Conservation (phyloP, 2,329 filamentous ascomycete species). For the Cladophialophora psammophila region DNA sequence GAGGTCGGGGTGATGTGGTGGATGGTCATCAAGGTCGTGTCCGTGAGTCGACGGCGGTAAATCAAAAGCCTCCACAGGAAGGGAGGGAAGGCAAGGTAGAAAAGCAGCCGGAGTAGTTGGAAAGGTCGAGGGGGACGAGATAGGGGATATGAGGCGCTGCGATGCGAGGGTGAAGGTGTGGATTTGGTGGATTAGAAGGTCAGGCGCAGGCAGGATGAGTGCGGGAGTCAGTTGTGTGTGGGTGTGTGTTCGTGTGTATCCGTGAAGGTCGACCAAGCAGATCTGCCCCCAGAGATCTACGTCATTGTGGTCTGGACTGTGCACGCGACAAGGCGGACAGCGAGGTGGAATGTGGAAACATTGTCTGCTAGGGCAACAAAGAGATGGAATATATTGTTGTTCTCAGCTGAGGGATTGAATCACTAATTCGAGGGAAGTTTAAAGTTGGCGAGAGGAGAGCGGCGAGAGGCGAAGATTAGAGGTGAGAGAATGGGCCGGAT, state of each 20-base stretch:
- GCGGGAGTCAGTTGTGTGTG: slow-evolving; percentile 4
- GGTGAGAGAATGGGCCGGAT: neutral
- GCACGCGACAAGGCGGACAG: slow-evolving; percentile 31
- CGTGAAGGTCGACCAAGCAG: neutral
- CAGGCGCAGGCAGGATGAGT: slow-evolving; percentile 19
- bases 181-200: slow-evolving; percentile 2
- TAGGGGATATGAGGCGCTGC: neutral
- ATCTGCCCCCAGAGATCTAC: slow-evolving; percentile 24
- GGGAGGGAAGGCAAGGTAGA: neutral
- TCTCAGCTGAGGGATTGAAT: slow-evolving; percentile 5
- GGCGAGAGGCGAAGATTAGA: neutral
- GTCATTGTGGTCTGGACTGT: slow-evolving; percentile 35
- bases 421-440: slow-evolving; percentile 17
- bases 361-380: slow-evolving; percentile 25
- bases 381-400: slow-evolving; percentile 10
- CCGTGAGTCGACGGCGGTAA: neutral
- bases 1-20: slow-evolving; percentile 25
- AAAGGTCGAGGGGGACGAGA: slow-evolving; percentile 1
- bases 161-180: neutral
- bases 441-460: neutral
- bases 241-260: neutral
- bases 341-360: slow-evolving; percentile 19
- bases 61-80: neutral
- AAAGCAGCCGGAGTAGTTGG: neutral
- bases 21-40: slow-evolving; percentile 23